phyloP scores from a whole-genome alignment of 371 early-diverging fungal genomes.

The Actinomucor elegans region DNA sequence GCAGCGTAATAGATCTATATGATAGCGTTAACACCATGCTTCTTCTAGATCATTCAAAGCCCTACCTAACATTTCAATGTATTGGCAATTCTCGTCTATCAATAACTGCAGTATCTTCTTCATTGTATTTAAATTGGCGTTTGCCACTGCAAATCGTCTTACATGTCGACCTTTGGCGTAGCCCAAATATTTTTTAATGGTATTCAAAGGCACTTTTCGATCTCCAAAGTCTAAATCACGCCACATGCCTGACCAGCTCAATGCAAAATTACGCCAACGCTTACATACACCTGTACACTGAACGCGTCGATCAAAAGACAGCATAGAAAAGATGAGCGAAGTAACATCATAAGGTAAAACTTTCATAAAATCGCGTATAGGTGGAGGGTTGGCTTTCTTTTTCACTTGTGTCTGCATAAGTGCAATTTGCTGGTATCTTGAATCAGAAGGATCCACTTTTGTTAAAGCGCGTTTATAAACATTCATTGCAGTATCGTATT shows the following conservation, averaged over 20 bases:
- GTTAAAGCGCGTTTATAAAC: constrained; percentile 25
- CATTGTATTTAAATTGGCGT: constrained; percentile 10
- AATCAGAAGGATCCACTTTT: constrained; percentile 17
- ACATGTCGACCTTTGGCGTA: constrained; percentile 31
- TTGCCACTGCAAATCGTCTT: constrained; percentile 15
- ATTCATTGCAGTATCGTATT: constrained; percentile 12
- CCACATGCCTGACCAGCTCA: constrained; percentile 42
- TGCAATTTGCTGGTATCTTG: constrained; percentile 12
- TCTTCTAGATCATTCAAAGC: neutral
- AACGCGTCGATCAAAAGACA: constrained; percentile 36
- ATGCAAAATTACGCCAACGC: constrained; percentile 31
- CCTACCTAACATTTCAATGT: constrained; percentile 33
- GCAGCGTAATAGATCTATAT: constrained; percentile 22
- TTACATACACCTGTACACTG: constrained; percentile 35
- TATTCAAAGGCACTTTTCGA: constrained; percentile 3
- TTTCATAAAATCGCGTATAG: constrained; percentile 21
- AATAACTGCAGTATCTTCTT: constrained; percentile 21
- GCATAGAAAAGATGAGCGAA: constrained; percentile 25
- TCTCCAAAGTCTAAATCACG: constrained; percentile 29
- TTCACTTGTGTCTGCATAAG: constrained; percentile 7
- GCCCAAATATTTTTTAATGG: constrained; percentile 23
- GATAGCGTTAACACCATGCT: neutral
- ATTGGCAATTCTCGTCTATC: constrained; percentile 31
- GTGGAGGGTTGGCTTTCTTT: constrained; percentile 2
- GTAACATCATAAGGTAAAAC: constrained; percentile 38